These are phyloP conservation scores for Solanum tarijense DNA, from an alignment of 257 asterid genomes.

Conservation along the genomic window DNA sequence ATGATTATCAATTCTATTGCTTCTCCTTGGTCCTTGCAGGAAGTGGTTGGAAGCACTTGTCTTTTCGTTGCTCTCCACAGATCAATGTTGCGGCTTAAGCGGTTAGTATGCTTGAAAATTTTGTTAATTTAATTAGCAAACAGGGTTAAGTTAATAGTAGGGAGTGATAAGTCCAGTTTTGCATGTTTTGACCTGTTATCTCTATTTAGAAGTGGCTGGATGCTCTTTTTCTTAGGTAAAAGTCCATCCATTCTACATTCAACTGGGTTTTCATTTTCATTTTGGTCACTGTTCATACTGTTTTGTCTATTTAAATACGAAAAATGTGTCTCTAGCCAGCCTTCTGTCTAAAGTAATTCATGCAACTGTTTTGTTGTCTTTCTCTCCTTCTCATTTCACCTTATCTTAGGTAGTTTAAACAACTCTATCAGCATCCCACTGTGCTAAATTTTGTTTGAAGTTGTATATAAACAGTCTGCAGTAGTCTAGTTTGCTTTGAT, in stretches of 20 bases:
- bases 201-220: background rate
- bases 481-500: background rate
- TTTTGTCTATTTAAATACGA: background rate
- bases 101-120: slow-evolving; percentile 33
- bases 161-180: background rate
- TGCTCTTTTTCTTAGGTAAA: background rate
- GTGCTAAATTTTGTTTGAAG: background rate
- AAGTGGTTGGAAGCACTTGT: slow-evolving; percentile 75
- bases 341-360: background rate
- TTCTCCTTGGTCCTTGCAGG: slow-evolving; percentile 41
- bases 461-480: background rate
- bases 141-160: background rate
- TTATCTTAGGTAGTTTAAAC: background rate
- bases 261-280: background rate
- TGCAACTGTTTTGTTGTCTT: background rate
- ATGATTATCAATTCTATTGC: background rate
- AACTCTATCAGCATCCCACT: background rate
- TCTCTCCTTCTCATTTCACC: background rate
- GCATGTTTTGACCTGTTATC: background rate
- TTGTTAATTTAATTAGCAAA: slow-evolving; percentile 2
- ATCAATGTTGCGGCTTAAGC: slow-evolving; percentile 76
- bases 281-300: background rate
- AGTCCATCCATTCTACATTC: background rate
- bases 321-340: background rate
- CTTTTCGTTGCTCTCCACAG: slow-evolving; percentile 72